Evolutionary conservation across 2,329 filamentous ascomycete genomes (phyloP).

Genomic region (Pyricularia pennisetigena): DNA sequence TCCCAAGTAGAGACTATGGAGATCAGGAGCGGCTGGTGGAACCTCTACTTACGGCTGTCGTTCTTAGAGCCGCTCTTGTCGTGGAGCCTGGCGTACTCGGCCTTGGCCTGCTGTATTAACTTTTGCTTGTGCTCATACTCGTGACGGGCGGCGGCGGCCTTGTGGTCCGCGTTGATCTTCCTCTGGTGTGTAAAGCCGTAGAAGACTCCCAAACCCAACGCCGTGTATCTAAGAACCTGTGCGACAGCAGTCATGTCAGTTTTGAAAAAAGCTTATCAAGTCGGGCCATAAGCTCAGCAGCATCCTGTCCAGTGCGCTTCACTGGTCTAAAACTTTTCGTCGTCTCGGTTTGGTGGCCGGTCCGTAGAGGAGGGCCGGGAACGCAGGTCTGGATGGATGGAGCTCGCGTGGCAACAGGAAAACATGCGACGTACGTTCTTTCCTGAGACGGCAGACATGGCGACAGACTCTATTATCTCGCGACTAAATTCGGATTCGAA

Average conservation of each 20-base stretch:
- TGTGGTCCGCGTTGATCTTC: conserved; percentile 63
- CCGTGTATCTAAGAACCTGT: conserved; percentile 95
- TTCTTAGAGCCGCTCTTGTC: conserved; percentile 24
- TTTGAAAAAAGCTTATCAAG: neutral
- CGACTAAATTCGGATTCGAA: conserved; percentile 26
- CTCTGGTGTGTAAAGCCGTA: conserved; percentile 95
- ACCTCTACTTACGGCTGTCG: conserved; percentile 18
- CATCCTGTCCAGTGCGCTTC: neutral
- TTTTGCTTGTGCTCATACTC: conserved; percentile 87
- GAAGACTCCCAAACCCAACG: conserved; percentile 81
- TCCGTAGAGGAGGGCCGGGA: neutral
- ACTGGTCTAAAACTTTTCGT: neutral
- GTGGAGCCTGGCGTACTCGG: conserved; percentile 73
- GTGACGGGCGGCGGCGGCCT: conserved; percentile 59
- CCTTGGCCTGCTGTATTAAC: conserved; percentile 88
- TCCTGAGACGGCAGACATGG: conserved; percentile 57
- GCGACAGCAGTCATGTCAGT: neutral
- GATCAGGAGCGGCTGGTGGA: neutral
- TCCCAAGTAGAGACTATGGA: neutral
- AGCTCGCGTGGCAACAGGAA: neutral
- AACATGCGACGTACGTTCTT: conserved; percentile 47
- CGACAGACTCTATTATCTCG: conserved; percentile 30
- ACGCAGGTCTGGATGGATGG: neutral
- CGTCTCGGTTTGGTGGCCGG: neutral
- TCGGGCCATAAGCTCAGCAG: neutral